phyloP scores from a whole-genome alignment of 208 protist species.

The Leishmania turanica region DNA sequence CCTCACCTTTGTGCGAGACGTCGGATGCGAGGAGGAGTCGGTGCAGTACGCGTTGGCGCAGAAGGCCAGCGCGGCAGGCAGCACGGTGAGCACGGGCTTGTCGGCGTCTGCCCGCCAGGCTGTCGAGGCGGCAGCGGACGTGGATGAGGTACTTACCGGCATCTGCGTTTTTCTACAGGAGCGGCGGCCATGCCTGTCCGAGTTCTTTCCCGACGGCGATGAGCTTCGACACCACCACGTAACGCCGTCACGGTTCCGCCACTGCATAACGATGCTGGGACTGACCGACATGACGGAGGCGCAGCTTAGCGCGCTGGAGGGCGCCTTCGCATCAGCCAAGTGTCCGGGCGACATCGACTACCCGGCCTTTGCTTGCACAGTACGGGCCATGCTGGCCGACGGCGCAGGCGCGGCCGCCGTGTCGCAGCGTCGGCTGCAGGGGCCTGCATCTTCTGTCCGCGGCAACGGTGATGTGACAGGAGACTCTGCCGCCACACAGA shows the following conservation, averaged over 20 bases:
- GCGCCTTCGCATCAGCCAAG: slow-evolving; percentile 45
- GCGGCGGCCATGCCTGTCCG: slow-evolving; percentile 57
- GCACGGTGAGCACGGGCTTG: background rate
- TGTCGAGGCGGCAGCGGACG: slow-evolving; percentile 22
- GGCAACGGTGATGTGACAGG: background rate
- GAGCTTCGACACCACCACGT: slow-evolving; percentile 84
- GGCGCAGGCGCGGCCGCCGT: slow-evolving; percentile 54
- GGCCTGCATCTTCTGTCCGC: background rate
- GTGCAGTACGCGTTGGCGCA: slow-evolving; percentile 5
- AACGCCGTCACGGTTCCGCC: slow-evolving; percentile 73
- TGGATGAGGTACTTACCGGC: slow-evolving; percentile 52
- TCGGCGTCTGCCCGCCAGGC: slow-evolving; percentile 1
- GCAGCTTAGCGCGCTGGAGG: slow-evolving; percentile 62
- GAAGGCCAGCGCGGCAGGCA: slow-evolving; percentile 1
- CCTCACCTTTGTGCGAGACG: slow-evolving; percentile 69
- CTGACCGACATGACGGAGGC: slow-evolving; percentile 45
- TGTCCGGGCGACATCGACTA: slow-evolving; percentile 59
- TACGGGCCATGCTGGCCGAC: slow-evolving; percentile 52
- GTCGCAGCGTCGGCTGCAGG: slow-evolving; percentile 39
- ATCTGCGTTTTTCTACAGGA: slow-evolving; percentile 77
- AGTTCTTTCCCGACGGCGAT: slow-evolving; percentile 90
- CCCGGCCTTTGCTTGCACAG: slow-evolving; percentile 60
- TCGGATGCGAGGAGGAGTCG: slow-evolving; percentile 49
- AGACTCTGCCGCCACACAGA: background rate
- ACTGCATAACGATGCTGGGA: slow-evolving; percentile 80